Conservation (phyloP, 1,139 yeast genomes). For the Scheffersomyces lignicola region DNA sequence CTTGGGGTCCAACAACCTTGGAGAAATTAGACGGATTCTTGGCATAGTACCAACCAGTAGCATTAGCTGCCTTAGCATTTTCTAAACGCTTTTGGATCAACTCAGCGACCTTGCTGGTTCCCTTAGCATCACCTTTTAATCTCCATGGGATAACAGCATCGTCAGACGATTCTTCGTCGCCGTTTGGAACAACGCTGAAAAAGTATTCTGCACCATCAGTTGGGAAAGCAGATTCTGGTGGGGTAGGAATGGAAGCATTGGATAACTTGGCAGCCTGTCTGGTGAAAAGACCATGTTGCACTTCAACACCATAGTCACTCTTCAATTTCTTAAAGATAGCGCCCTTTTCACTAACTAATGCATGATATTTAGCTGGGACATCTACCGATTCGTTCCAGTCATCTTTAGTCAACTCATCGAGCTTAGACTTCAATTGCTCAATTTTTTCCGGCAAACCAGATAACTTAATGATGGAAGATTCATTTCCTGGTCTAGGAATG, state of each 20-base stretch:
- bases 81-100: conserved; percentile 34
- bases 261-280: conserved; percentile 55
- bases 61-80: conserved; percentile 32
- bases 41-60: conserved; percentile 41
- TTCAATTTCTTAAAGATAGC: conserved; percentile 60
- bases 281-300: conserved; percentile 58
- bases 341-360: conserved; percentile 69
- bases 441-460: conserved; percentile 65
- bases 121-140: conserved; percentile 49
- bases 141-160: conserved; percentile 59
- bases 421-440: conserved; percentile 54
- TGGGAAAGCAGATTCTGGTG: conserved; percentile 53
- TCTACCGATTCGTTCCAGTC: conserved; percentile 48
- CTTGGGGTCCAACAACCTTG: conserved; percentile 75
- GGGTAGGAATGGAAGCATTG: conserved; percentile 41
- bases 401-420: conserved; percentile 53
- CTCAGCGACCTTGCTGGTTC: conserved; percentile 39
- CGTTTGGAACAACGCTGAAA: conserved; percentile 41
- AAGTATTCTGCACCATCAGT: conserved; percentile 26
- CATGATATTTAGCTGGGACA: conserved; percentile 60
- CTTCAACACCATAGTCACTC: conserved; percentile 56
- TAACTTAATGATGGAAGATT: conserved; percentile 46
- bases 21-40: conserved; percentile 42
- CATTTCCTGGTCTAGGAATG: conserved; percentile 64
- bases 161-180: conserved; percentile 21